These are phyloP conservation scores for Cladosporium sp. DNA, from an alignment of 2,329 filamentous ascomycete genomes.

Conservation along the genomic window DNA sequence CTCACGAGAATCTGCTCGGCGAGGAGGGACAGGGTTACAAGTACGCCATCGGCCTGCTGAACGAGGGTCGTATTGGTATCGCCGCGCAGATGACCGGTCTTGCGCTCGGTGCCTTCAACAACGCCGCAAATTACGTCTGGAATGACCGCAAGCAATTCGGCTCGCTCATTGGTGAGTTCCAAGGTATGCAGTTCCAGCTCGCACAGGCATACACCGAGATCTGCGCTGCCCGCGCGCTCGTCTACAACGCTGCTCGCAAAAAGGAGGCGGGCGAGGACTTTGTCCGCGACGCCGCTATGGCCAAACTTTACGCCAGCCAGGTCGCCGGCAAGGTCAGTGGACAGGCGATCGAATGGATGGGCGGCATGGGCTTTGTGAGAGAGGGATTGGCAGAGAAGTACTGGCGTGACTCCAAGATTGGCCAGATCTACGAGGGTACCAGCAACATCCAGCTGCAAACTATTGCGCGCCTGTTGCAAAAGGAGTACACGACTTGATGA, in stretches of 20 bases:
- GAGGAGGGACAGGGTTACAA: constrained; percentile 93
- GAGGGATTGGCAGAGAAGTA: constrained; percentile 98
- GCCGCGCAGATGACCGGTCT: constrained; percentile 98
- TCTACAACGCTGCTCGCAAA: constrained; percentile 94
- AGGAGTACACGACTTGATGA: constrained; percentile 54
- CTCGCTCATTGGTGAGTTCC: constrained; percentile 88
- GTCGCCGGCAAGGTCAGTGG: constrained; percentile 83
- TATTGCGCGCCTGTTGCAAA: constrained; percentile 67
- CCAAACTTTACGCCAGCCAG: constrained; percentile 91
- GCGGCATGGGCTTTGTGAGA: constrained; percentile 96
- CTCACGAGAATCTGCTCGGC: constrained; percentile 82
- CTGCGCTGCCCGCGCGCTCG: constrained; percentile 79
- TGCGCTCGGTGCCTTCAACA: constrained; percentile 90
- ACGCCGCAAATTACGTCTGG: constrained; percentile 91
- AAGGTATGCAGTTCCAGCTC: constrained; percentile 98
- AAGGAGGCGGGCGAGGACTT: constrained; percentile 98
- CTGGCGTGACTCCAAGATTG: constrained; percentile 97
- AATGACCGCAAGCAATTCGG: constrained; percentile 98
- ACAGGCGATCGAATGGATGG: constrained; percentile 96
- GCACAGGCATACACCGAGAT: constrained; percentile 96
- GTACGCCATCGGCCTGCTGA: constrained; percentile 89
- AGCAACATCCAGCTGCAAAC: constrained; percentile 70
- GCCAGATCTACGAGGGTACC: constrained; percentile 77
- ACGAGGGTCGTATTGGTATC: constrained; percentile 96
- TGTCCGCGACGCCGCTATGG: constrained; percentile 94